Evolutionary conservation across 768 basidiomycete genomes (phyloP).

Genomic region (Rubroboletus pulcherrimus): DNA sequence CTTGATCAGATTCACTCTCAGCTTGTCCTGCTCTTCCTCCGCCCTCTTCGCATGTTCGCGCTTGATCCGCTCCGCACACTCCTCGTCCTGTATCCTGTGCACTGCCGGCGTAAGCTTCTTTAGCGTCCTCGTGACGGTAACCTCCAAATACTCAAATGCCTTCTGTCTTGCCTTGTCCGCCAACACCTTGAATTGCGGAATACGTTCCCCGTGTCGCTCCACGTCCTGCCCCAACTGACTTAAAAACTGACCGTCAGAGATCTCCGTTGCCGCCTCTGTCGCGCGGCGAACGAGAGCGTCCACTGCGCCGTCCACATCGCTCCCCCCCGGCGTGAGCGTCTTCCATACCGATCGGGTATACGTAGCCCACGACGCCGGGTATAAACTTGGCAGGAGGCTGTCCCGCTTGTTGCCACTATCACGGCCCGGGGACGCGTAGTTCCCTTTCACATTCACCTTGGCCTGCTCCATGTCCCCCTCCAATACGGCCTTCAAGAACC

Average conservation of each 20-base stretch:
- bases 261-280: not conserved
- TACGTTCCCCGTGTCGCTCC: not conserved
- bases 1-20: conserved; percentile 19
- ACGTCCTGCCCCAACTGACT: not conserved
- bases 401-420: not conserved
- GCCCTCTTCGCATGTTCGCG: not conserved
- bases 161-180: not conserved
- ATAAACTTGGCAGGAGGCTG: too few species aligned
- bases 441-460: not conserved
- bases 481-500: conserved; percentile 5
- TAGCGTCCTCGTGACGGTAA: not conserved
- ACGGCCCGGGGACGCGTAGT: too few species aligned
- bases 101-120: conserved; percentile 11
- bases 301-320: not conserved
- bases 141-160: not conserved
- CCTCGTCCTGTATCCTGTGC: conserved; percentile 8
- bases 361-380: not conserved
- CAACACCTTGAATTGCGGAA: not conserved
- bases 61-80: not conserved
- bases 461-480: conserved; percentile 1
- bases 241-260: conserved; percentile 18
- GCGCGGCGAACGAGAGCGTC: conserved; percentile 5
- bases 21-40: conserved; percentile 1
- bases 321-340: not conserved
- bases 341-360: not conserved